Evolutionary conservation across 2,329 filamentous ascomycete genomes (phyloP).

Genomic region (Fusarium metavorans): DNA sequence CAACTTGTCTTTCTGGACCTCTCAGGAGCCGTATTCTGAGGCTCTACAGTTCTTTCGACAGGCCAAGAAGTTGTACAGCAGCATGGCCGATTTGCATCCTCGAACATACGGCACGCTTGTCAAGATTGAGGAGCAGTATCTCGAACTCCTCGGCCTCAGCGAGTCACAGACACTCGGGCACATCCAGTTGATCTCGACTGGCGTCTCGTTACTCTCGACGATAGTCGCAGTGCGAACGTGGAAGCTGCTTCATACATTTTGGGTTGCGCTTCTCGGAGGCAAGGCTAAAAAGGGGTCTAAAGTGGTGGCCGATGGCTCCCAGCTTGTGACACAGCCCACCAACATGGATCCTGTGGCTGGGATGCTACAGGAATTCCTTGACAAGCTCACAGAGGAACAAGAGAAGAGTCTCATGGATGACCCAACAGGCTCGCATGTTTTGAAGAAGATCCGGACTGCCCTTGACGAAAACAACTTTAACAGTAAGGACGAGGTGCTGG

Average conservation of each 20-base stretch:
- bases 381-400: neutral
- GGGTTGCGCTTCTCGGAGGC: neutral
- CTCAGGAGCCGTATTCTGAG: neutral
- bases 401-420: neutral
- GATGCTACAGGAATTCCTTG: neutral
- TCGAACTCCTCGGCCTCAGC: neutral
- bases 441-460: neutral
- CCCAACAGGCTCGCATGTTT: neutral
- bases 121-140: neutral
- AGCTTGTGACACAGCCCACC: neutral
- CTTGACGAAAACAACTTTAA: neutral
- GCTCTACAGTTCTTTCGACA: neutral
- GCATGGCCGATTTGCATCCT: neutral
- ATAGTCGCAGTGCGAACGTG: neutral
- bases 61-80: neutral
- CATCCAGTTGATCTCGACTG: neutral
- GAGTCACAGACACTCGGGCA: neutral
- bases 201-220: neutral
- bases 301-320: neutral
- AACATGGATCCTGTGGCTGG: neutral
- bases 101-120: conserved; percentile 7
- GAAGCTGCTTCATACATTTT: neutral
- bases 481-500: neutral
- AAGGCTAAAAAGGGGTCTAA: neutral
- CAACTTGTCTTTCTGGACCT: conserved; percentile 7